These are phyloP conservation scores for Chlamydomonas urium DNA, from an alignment of 139 green algal species.

Conservation along the genomic window DNA sequence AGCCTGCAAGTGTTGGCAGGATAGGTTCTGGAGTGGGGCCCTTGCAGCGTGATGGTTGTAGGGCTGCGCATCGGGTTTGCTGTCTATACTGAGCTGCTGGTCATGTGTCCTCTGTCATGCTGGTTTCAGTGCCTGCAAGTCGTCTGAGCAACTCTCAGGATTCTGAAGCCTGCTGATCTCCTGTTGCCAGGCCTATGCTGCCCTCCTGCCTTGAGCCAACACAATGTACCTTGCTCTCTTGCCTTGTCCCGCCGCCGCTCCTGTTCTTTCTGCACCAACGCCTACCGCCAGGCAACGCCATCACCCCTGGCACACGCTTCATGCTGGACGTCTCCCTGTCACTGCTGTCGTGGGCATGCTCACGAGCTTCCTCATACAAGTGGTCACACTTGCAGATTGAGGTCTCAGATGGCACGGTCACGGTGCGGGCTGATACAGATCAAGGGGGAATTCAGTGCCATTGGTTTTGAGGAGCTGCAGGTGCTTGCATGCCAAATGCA, in stretches of 20 bases:
- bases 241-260: background rate
- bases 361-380: background rate
- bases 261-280: background rate
- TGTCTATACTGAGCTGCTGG: too few relatives aligned
- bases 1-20: too few relatives aligned
- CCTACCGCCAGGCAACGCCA: slow-evolving; percentile 29
- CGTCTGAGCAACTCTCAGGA: too few relatives aligned
- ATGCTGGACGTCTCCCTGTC: slow-evolving; percentile 71
- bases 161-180: too few relatives aligned
- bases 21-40: too few relatives aligned
- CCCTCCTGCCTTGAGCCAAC: too few relatives aligned
- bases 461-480: too few relatives aligned
- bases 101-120: background rate
- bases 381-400: slow-evolving; percentile 8
- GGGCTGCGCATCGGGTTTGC: too few relatives aligned
- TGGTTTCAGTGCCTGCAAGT: too few relatives aligned
- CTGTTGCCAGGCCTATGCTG: too few relatives aligned
- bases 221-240: background rate
- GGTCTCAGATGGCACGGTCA: slow-evolving; percentile 72
- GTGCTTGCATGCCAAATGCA: too few relatives aligned
- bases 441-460: background rate
- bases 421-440: slow-evolving; percentile 30
- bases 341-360: slow-evolving; percentile 26
- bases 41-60: too few relatives aligned
- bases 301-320: slow-evolving; percentile 74